Evolutionary conservation across 2,329 filamentous ascomycete species (phyloP).

Genomic region (Didymella pomorum): DNA sequence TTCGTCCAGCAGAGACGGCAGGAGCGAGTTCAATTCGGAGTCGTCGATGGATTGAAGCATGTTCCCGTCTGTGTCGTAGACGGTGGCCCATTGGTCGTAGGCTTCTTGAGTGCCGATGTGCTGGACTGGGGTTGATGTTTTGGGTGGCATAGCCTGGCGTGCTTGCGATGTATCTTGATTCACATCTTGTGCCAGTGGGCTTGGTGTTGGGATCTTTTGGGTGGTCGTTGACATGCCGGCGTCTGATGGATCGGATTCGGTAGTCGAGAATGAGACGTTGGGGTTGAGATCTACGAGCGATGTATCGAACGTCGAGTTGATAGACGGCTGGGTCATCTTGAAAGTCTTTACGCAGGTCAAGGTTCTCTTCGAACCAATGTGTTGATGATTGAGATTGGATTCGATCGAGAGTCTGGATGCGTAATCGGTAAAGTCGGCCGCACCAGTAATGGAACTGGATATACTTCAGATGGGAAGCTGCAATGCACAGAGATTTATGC

Average conservation of each 20-base stretch:
- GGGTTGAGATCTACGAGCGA: conserved; percentile 48
- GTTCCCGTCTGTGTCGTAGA: conserved; percentile 73
- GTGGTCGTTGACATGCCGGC: conserved; percentile 15
- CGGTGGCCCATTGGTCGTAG: conserved; percentile 60
- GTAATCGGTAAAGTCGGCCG: neutral
- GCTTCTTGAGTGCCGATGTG: conserved; percentile 54
- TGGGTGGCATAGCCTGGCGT: conserved; percentile 20
- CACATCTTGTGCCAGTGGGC: conserved; percentile 9
- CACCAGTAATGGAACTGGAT: neutral
- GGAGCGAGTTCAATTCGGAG: conserved; percentile 62
- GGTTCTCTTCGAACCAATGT: neutral
- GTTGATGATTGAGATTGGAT: neutral
- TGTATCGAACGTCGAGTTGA: conserved; percentile 52
- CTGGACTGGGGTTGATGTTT: conserved; percentile 32
- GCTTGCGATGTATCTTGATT: conserved; percentile 30
- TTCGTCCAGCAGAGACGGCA: conserved; percentile 55
- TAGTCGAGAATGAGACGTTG: conserved; percentile 47
- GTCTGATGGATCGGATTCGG: conserved; percentile 43
- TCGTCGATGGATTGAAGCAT: conserved; percentile 71
- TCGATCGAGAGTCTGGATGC: neutral
- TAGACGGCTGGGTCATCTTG: conserved; percentile 48
- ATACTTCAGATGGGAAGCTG: conserved; percentile 6
- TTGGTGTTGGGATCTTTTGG: conserved; percentile 16
- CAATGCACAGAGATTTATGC: conserved; percentile 17
- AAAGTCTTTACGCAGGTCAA: too few species aligned